Base-by-base conservation (phyloP, 805 yeast genomes). In the Naumovozyma dairenensis region DNA sequence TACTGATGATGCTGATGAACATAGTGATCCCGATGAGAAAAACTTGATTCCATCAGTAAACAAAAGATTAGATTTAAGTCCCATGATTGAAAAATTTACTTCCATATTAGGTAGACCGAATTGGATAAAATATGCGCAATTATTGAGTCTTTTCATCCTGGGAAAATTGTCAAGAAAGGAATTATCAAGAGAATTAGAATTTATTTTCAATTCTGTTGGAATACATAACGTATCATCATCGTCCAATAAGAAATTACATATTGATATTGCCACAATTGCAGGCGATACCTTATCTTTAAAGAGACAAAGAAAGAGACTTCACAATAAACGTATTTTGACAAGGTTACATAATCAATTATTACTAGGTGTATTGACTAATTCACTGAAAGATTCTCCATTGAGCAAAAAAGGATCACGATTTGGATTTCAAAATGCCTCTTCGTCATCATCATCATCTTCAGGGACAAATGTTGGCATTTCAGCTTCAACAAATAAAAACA, bases 61-160 rank as follows among this genome's bases (percentile, higher is more conserved):
- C 26, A 36, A 34, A 32, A 60, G 84, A 42, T 59, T 78, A 15
- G 81, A 79, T 32, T 66, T 80, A n/a, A 80, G 77, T 35, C 48
- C 57, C 1, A 64, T 86, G 37, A 83, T 87, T 49, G 67, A 71
- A 24, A 84, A 80, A 35, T 74, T 92, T 41, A 87, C 83, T 43
- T 68, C 68, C 34, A 67, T 70, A 39, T 57, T 89, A 38, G 96
- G 96, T 2, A 64, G 69, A 29, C 72, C 74, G 34, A 53, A 49
- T 31, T 89, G 98, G 98, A 89, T 80, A 41, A 71, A 69, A 38
- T 89, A 89, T 56, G 87, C 93, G 42, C 80, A 77, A 36, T 68
- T 83, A 4, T 69, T 92, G 16, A 76, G 89, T 32, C 62, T 72
- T 33, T 89, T 86, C 47, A 63, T 89, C 25, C 65, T 80, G 25